Percentiles rank a stretch among this genome's conserved stretches.
phyloP scores from a whole-genome alignment of 176 grass and related monocot genomes.

The Oropetium thomaeum region DNA sequence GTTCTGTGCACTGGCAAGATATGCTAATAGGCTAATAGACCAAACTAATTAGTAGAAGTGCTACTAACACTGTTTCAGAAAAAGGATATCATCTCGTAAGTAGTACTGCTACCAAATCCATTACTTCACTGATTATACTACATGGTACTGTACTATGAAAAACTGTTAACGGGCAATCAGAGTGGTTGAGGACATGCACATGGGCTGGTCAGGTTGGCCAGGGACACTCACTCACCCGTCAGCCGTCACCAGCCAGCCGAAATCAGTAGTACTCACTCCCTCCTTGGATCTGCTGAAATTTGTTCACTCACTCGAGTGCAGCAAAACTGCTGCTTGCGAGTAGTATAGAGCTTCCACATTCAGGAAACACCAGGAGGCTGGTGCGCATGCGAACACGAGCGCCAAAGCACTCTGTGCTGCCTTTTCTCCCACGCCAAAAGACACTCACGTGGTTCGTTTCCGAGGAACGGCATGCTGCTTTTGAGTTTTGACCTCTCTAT shows the following conservation, averaged over 20 bases:
- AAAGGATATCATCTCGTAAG: background rate
- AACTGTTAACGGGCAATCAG: background rate
- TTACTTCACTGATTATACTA: background rate
- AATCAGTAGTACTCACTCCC: background rate
- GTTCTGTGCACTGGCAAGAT: background rate
- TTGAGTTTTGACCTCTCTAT: background rate
- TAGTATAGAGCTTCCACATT: background rate
- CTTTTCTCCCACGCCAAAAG: background rate
- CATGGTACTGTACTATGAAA: background rate
- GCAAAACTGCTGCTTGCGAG: background rate
- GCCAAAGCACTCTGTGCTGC: background rate
- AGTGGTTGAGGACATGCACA: background rate
- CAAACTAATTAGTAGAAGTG: too few relatives aligned
- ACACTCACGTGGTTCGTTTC: background rate
- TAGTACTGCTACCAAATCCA: background rate
- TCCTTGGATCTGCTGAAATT: background rate
- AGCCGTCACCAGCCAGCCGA: constrained; percentile 6
- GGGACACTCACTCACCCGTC: too few relatives aligned
- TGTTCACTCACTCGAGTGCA: background rate
- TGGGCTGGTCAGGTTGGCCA: constrained; percentile 16
- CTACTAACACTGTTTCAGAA: background rate
- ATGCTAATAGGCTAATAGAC: background rate
- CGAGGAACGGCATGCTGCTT: background rate
- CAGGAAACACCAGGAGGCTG: background rate
- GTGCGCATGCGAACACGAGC: background rate